These are phyloP conservation scores for Phoma sp. DNA, from an alignment of 2,329 filamentous ascomycete species.

Conservation along the genomic window DNA sequence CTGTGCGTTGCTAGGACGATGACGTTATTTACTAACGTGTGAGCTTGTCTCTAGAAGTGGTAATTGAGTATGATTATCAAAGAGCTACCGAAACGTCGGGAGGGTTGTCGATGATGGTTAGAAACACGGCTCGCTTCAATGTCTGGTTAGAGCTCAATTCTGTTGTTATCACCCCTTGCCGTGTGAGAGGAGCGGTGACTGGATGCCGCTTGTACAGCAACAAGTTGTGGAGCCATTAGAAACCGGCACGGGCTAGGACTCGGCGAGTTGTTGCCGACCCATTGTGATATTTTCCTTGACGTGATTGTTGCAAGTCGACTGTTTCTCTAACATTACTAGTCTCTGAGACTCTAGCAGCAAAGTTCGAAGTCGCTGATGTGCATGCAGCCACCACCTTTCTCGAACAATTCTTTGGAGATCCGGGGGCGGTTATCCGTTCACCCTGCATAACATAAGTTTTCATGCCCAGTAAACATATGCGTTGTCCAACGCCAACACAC, in stretches of 20 bases:
- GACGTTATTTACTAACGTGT: not conserved
- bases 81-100: not conserved
- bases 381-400: conserved; percentile 6
- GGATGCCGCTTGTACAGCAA: conserved; percentile 1
- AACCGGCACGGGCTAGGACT: conserved; percentile 6
- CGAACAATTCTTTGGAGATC: conserved; percentile 10
- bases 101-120: not conserved
- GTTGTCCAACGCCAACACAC: conserved; percentile 4
- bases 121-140: not conserved
- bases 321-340: not conserved
- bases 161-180: not conserved
- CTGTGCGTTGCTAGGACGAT: not conserved
- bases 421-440: conserved; percentile 16
- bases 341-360: not conserved
- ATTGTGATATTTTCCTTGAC: not conserved
- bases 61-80: not conserved
- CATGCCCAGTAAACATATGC: conserved; percentile 4
- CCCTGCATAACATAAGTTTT: conserved; percentile 10
- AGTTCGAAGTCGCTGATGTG: not conserved
- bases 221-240: conserved; percentile 13
- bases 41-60: not conserved
- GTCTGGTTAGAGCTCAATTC: not conserved
- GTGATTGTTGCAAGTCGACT: not conserved
- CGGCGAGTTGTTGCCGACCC: conserved; percentile 6
- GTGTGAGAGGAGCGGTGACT: conserved; percentile 6